Conservation (phyloP, 768 basidiomycete species). For the Xerocomus potaroensis region DNA sequence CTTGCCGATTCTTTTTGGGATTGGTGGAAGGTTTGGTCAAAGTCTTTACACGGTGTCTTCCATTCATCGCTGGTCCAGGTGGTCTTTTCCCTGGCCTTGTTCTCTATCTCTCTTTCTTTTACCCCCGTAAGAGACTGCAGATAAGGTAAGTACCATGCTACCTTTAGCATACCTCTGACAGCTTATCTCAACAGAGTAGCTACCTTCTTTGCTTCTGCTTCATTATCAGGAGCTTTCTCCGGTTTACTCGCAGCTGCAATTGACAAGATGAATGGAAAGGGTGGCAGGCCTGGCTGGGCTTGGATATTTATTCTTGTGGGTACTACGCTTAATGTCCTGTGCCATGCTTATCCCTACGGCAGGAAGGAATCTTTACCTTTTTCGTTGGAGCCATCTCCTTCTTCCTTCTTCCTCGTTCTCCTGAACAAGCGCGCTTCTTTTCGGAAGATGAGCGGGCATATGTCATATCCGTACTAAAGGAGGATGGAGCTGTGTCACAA, state of each 20-base stretch:
- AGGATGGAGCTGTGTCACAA: constrained; percentile 31
- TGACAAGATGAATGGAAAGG: constrained; percentile 44
- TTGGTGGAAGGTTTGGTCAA: background rate
- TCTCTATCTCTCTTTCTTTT: constrained; percentile 1
- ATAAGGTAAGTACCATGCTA: background rate
- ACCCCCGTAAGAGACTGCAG: constrained; percentile 1
- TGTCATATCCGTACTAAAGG: constrained; percentile 27
- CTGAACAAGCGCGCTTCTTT: constrained; percentile 43
- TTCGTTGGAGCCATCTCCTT: constrained; percentile 48
- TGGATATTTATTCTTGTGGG: constrained; percentile 51
- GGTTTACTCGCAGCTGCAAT: constrained; percentile 58
- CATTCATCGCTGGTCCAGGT: background rate
- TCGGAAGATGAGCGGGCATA: constrained; percentile 43
- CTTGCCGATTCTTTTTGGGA: constrained; percentile 1
- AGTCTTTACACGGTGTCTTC: background rate
- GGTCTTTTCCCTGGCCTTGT: constrained; percentile 3
- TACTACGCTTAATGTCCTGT: background rate
- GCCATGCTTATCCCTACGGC: background rate
- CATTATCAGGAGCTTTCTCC: constrained; percentile 55
- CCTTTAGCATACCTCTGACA: background rate
- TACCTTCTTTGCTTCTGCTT: constrained; percentile 41
- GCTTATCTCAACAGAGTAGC: constrained; percentile 28
- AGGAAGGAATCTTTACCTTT: constrained; percentile 59
- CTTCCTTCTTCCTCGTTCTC: constrained; percentile 42
- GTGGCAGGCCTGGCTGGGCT: constrained; percentile 50